Base-by-base conservation (phyloP, 257 asterid genomes). In the Petunia axillaris region DNA sequence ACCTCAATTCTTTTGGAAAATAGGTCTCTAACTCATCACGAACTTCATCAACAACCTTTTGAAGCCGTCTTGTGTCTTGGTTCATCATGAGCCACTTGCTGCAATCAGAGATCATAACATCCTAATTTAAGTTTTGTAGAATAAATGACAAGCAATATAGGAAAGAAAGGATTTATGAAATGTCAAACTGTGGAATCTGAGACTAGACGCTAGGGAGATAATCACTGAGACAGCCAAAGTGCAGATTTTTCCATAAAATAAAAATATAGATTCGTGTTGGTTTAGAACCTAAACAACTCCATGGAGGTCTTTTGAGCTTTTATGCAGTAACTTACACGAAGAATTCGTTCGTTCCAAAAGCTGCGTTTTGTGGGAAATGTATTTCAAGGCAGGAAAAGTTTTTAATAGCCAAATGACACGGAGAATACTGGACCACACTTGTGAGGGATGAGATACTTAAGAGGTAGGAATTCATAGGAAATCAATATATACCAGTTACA, bases 21-120 rank as follows among this genome's bases (percentile, higher is more conserved):
- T 65, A 96, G 53, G 85, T 83, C 70, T 86, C 81, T 82, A 82
- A 85, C 87, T 93, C 98, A 77, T 96, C 93, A 16, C 97, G 99
- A 48, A 96, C 96, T 36, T 93, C 99, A 87, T 96, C 99, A 13
- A 86, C 85, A 83, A 96, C 97, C 86, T 94, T 96, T 89, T 92
- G 97, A 80, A 96, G 97, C 68, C 95, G 90, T 84, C 99, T 90
- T 2, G 99, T 93, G 85, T 91, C 93, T 82, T 87, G 89, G 86
- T 96, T 94, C 99, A 96, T 96, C 99, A 94, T 94, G 85, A 96
- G 93, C 99, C 99, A 96, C 87, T 94, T 94, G 88, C 99, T 96
- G 97, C 87, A 87, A 81, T 60, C 60, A 89, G 54, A 57, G 48
- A 66, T 64, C n/a, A 6, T 66, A 70, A 50, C 46, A 50, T 35